phyloP scores from a whole-genome alignment of 306 rosid species.

The Rubus idaeus region DNA sequence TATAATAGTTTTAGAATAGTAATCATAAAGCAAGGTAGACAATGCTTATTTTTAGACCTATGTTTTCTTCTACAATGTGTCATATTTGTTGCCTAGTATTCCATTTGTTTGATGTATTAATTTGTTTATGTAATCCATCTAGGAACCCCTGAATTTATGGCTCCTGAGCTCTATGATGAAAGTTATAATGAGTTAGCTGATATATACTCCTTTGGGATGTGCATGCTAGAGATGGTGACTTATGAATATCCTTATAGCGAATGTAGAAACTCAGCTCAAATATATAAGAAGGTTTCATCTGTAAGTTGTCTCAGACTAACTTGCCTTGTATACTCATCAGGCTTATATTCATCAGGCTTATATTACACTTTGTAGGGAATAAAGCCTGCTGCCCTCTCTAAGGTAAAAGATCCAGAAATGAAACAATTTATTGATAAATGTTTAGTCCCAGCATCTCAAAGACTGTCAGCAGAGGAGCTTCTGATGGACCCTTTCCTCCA shows the following conservation, averaged over 20 bases:
- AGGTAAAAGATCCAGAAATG: constrained; percentile 9
- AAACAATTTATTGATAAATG: constrained; percentile 5
- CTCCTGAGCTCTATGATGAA: constrained; percentile 57
- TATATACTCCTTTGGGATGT: constrained; percentile 55
- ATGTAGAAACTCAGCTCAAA: constrained; percentile 51
- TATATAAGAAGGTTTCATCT: constrained; percentile 57
- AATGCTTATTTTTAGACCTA: background rate
- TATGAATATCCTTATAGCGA: constrained; percentile 50
- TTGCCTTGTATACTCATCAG: background rate
- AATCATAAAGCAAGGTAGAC: background rate
- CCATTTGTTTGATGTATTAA: background rate
- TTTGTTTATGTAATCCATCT: constrained; percentile 2
- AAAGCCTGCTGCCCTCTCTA: constrained; percentile 6
- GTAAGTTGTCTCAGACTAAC: constrained; percentile 28
- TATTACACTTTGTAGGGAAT: constrained; percentile 8
- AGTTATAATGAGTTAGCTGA: constrained; percentile 48
- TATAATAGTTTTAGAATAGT: background rate
- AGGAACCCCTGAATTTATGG: constrained; percentile 64
- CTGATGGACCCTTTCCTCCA: background rate
- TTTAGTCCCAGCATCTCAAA: background rate
- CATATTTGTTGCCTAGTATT: background rate
- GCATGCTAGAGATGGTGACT: constrained; percentile 55
- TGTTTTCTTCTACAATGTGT: background rate
- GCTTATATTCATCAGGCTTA: background rate
- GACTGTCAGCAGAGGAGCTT: constrained; percentile 10